These are phyloP conservation scores for Schwanniomyces polymorphus DNA, from an alignment of 805 yeast genomes.

Conservation along the genomic window DNA sequence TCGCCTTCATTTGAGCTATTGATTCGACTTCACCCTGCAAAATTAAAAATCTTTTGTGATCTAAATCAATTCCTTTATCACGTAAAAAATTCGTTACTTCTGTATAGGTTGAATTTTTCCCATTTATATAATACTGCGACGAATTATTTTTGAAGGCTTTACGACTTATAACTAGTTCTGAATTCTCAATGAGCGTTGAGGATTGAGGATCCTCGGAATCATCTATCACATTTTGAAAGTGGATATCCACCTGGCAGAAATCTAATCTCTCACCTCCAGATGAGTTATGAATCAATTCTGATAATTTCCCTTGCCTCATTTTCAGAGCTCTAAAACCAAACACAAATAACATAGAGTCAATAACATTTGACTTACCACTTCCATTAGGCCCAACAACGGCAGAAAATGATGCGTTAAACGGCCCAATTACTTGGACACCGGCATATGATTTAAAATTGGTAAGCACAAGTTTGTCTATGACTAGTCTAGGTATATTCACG, in stretches of 20 bases:
- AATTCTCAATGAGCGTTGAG: slow-evolving; percentile 39
- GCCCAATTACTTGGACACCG: slow-evolving; percentile 90
- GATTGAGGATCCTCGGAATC: slow-evolving; percentile 32
- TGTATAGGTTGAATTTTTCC: slow-evolving; percentile 65
- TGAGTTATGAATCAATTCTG: slow-evolving; percentile 91
- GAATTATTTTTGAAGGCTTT: slow-evolving; percentile 74
- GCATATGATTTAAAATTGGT: slow-evolving; percentile 95
- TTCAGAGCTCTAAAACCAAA: slow-evolving; percentile 96
- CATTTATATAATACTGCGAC: slow-evolving; percentile 77
- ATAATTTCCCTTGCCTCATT: slow-evolving; percentile 94
- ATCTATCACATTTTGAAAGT: slow-evolving; percentile 77
- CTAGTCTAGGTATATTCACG: slow-evolving; percentile 56
- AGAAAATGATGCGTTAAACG: slow-evolving; percentile 88
- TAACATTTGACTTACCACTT: slow-evolving; percentile 95
- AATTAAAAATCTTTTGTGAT: slow-evolving; percentile 91
- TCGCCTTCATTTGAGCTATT: slow-evolving; percentile 98
- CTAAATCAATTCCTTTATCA: slow-evolving; percentile 86
- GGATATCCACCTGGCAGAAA: slow-evolving; percentile 88
- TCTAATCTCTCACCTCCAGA: slow-evolving; percentile 56
- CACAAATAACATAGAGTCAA: slow-evolving; percentile 93
- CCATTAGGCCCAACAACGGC: slow-evolving; percentile 99
- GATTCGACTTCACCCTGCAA: slow-evolving; percentile 98
- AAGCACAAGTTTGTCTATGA: slow-evolving; percentile 70
- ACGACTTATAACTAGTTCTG: slow-evolving; percentile 72
- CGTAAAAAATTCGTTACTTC: slow-evolving; percentile 75